These are phyloP conservation scores for Blastomyces gilchristii DNA, from an alignment of 2,329 filamentous ascomycete genomes.

Conservation along the genomic window DNA sequence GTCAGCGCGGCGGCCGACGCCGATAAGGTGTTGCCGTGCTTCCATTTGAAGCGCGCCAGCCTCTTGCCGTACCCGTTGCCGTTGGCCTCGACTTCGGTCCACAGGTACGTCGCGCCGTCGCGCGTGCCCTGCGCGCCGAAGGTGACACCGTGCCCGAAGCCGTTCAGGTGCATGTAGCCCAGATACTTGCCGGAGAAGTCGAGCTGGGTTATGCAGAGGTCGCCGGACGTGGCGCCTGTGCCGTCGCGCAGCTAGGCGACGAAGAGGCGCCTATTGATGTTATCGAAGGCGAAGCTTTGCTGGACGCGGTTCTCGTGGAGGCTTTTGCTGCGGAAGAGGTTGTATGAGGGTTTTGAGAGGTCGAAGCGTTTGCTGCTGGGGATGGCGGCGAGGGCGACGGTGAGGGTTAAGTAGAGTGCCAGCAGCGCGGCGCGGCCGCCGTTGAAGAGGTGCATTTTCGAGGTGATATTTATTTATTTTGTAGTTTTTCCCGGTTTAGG, in stretches of 20 bases:
- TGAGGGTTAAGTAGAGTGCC: not conserved
- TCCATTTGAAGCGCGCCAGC: slow-evolving; percentile 19
- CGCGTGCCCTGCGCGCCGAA: slow-evolving; percentile 15
- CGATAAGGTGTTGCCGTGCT: slow-evolving; percentile 14
- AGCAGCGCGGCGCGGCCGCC: not conserved
- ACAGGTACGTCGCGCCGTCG: slow-evolving; percentile 17
- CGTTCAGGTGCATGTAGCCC: slow-evolving; percentile 18
- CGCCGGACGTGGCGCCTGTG: slow-evolving; percentile 11
- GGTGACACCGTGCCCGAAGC: slow-evolving; percentile 18
- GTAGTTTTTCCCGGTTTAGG: too few relatives aligned
- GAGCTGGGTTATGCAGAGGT: slow-evolving; percentile 19
- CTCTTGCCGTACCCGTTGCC: slow-evolving; percentile 18
- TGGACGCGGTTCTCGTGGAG: slow-evolving; percentile 17
- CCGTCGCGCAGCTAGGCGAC: slow-evolving; percentile 17
- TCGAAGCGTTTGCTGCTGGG: slow-evolving; percentile 14
- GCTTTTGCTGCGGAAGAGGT: slow-evolving; percentile 15
- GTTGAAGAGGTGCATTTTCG: not conserved
- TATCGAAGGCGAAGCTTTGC: slow-evolving; percentile 20
- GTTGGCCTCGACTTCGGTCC: slow-evolving; percentile 18
- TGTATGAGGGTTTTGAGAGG: slow-evolving; percentile 14
- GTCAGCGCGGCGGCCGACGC: not conserved
- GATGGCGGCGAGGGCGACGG: not conserved
- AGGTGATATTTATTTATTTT: too few relatives aligned
- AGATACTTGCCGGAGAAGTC: slow-evolving; percentile 18
- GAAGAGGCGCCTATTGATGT: slow-evolving; percentile 18